phyloP scores from a whole-genome alignment of 2,329 filamentous ascomycete genomes.

The Cladosporium sp. region DNA sequence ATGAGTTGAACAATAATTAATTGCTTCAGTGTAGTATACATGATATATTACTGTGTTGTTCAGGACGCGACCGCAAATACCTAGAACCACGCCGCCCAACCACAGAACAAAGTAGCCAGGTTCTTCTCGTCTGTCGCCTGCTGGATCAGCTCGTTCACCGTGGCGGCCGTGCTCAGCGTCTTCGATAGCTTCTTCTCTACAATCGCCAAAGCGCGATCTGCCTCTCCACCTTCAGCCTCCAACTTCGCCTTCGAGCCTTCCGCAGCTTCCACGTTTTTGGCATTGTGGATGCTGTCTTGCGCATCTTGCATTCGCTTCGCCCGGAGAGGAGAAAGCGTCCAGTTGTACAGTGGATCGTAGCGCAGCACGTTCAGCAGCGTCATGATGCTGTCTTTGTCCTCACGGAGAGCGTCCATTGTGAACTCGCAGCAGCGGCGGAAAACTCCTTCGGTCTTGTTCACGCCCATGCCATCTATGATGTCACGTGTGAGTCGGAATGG shows the following conservation, averaged over 20 bases:
- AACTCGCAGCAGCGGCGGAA: slow-evolving; percentile 99
- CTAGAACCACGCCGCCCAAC: slow-evolving; percentile 35
- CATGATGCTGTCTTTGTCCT: slow-evolving; percentile 97
- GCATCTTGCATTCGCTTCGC: slow-evolving; percentile 68
- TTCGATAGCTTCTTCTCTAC: slow-evolving; percentile 96
- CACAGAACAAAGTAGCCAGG: slow-evolving; percentile 76
- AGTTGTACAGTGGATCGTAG: slow-evolving; percentile 96
- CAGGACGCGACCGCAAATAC: neutral
- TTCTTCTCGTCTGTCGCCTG: slow-evolving; percentile 92
- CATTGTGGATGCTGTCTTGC: slow-evolving; percentile 51
- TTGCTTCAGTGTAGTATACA: neutral
- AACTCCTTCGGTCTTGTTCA: slow-evolving; percentile 91
- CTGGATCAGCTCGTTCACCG: slow-evolving; percentile 95
- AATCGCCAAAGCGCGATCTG: slow-evolving; percentile 85
- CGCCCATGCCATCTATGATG: slow-evolving; percentile 94
- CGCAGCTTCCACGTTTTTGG: slow-evolving; percentile 39
- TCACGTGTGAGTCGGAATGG: slow-evolving; percentile 94
- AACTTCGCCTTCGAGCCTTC: slow-evolving; percentile 39
- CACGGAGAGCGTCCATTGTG: slow-evolving; percentile 88
- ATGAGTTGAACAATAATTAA: neutral
- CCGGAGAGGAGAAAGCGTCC: slow-evolving; percentile 77
- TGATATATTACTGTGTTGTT: neutral
- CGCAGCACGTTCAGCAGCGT: slow-evolving; percentile 94
- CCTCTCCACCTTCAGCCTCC: slow-evolving; percentile 69
- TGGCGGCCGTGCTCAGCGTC: slow-evolving; percentile 88